Evolutionary conservation across 768 basidiomycete species (phyloP).

Genomic region (Xanthoconium stramineum): DNA sequence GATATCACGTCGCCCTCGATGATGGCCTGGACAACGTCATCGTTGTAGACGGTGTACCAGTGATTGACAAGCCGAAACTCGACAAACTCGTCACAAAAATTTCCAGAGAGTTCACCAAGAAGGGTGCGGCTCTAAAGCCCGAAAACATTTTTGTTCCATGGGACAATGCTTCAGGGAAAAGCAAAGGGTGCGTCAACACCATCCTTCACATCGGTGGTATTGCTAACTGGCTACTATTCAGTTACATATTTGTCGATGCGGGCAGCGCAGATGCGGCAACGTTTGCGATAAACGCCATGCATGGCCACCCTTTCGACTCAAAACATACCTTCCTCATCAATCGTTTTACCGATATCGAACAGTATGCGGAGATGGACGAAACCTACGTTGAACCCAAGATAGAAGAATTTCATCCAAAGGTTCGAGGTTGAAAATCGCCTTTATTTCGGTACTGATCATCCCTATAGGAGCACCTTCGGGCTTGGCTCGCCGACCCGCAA

Average conservation of each 20-base stretch:
- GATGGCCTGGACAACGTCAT: constrained; percentile 88
- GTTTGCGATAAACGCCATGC: constrained; percentile 61
- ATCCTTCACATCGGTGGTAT: neutral
- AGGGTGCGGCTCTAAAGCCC: constrained; percentile 71
- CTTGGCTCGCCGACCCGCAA: constrained; percentile 90
- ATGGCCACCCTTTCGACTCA: constrained; percentile 82
- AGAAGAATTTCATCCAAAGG: constrained; percentile 75
- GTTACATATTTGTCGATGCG: constrained; percentile 83
- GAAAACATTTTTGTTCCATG: constrained; percentile 86
- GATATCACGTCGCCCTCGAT: constrained; percentile 82
- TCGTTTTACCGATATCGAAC: constrained; percentile 87
- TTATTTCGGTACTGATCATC: constrained; percentile 5
- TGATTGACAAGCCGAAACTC: constrained; percentile 83
- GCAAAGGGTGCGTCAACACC: constrained; percentile 72
- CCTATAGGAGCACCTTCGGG: constrained; percentile 84
- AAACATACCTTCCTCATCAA: constrained; percentile 84
- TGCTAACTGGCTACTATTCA: constrained; percentile 28
- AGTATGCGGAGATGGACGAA: constrained; percentile 73
- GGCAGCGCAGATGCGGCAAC: constrained; percentile 67
- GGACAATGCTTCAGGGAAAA: constrained; percentile 77
- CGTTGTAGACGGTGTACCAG: constrained; percentile 88
- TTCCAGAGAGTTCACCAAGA: constrained; percentile 78
- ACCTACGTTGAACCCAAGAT: constrained; percentile 70
- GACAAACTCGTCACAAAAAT: constrained; percentile 81
- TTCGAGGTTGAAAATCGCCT: constrained; percentile 27